These are phyloP conservation scores for Ceratocystis colombiana DNA, from an alignment of 2,329 filamentous ascomycete genomes.

Conservation along the genomic window DNA sequence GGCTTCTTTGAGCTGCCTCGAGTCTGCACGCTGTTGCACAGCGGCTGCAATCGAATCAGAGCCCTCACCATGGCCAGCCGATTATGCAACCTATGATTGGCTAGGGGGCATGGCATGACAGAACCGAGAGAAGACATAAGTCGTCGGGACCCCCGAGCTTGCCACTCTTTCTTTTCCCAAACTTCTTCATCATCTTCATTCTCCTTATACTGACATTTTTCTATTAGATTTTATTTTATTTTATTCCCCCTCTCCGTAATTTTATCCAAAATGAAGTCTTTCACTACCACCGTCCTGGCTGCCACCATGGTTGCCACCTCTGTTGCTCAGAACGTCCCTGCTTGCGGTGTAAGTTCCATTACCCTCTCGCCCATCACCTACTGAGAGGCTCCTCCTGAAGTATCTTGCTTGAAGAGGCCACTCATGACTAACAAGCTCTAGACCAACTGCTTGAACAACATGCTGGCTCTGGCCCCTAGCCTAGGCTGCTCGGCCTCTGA, in stretches of 20 bases:
- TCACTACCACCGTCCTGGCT: conserved; percentile 37
- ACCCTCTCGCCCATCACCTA: background rate
- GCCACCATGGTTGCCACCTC: conserved; percentile 33
- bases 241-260: conserved; percentile 16
- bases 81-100: background rate
- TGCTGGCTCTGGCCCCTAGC: conserved; percentile 38
- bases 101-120: background rate
- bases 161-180: background rate
- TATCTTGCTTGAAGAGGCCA: background rate
- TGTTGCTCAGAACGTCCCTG: conserved; percentile 36
- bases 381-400: background rate
- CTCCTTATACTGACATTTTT: background rate
- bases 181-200: background rate
- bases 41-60: background rate
- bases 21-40: conserved; percentile 5
- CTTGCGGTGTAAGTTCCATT: conserved; percentile 43
- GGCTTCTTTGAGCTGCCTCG: background rate
- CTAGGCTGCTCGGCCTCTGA: conserved; percentile 40
- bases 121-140: conserved; percentile 2
- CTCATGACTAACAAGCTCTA: conserved; percentile 29
- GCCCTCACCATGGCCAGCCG: background rate
- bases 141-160: background rate
- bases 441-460: conserved; percentile 43
- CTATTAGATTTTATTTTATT: background rate
- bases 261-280: conserved; percentile 43